phyloP scores from a whole-genome alignment of 1,284 basidiomycete genomes.

The Peniophora sp. region DNA sequence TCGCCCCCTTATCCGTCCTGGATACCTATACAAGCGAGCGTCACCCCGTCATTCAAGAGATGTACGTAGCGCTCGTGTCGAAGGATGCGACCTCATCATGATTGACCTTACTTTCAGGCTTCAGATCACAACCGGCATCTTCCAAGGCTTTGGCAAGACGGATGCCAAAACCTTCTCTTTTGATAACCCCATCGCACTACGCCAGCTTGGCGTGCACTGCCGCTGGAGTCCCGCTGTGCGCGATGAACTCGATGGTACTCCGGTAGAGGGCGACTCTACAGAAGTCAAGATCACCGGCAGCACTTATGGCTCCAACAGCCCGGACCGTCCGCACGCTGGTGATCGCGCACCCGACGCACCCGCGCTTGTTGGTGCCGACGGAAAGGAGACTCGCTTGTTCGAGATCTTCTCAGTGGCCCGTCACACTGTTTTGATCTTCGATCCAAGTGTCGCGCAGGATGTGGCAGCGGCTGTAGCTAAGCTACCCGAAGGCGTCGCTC shows the following conservation, averaged over 20 bases:
- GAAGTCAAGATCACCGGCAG: background rate
- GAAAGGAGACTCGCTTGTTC: background rate
- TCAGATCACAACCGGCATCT: slow-evolving; percentile 4
- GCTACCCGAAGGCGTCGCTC: background rate
- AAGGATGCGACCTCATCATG: too few species aligned
- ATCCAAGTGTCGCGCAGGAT: background rate
- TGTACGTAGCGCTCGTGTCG: slow-evolving; percentile 11
- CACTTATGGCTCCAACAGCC: background rate
- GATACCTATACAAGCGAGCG: slow-evolving; percentile 28
- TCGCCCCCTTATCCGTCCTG: slow-evolving; percentile 23
- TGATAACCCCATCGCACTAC: background rate
- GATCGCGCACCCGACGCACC: slow-evolving; percentile 4
- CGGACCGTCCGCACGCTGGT: background rate
- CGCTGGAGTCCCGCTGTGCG: slow-evolving; percentile 6
- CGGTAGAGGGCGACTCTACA: background rate
- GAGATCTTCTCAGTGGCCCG: background rate
- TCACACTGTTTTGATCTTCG: slow-evolving; percentile 6
- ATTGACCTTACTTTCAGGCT: slow-evolving; percentile 6
- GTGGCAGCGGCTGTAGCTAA: background rate
- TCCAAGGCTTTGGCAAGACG: background rate
- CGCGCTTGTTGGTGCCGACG: background rate
- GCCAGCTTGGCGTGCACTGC: slow-evolving; percentile 8
- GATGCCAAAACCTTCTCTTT: background rate
- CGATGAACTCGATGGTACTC: slow-evolving; percentile 3
- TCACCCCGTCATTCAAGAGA: slow-evolving; percentile 29